phyloP scores from a whole-genome alignment of 1,284 basidiomycete genomes.

The Tilletia indica region DNA sequence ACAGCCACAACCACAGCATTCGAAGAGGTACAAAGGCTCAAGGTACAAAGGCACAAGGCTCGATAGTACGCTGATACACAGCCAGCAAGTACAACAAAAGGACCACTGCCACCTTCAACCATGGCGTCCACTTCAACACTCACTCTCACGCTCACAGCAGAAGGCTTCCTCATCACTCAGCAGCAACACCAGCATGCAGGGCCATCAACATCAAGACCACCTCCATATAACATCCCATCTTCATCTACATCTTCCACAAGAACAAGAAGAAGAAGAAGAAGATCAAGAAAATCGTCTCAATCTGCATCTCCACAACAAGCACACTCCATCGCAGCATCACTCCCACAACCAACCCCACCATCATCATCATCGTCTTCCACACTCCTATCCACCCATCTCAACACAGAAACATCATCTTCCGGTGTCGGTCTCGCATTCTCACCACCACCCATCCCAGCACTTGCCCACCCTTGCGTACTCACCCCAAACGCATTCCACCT shows the following conservation, averaged over 20 bases:
- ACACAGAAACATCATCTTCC: not conserved
- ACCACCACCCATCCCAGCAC: not conserved
- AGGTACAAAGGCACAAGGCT: too few relatives aligned
- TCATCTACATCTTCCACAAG: not conserved
- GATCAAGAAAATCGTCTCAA: not conserved
- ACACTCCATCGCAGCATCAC: slow-evolving; percentile 2
- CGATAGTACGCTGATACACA: too few relatives aligned
- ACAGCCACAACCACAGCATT: too few relatives aligned
- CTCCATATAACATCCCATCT: too few relatives aligned
- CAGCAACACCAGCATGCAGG: not conserved
- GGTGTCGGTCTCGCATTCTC: not conserved
- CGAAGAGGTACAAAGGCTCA: too few relatives aligned
- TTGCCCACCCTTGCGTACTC: not conserved
- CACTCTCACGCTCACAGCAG: not conserved
- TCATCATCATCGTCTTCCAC: not conserved
- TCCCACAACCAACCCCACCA: not conserved
- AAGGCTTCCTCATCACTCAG: not conserved
- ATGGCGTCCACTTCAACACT: not conserved
- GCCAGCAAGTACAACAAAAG: not conserved
- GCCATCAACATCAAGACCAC: not conserved
- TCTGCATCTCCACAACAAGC: not conserved
- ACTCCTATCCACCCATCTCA: not conserved
- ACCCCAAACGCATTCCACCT: not conserved
- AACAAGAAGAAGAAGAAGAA: not conserved
- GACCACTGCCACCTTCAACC: not conserved